Base-by-base conservation (phyloP, 108 stramenopile genomes). In the Pseudonitzschia pungens region DNA sequence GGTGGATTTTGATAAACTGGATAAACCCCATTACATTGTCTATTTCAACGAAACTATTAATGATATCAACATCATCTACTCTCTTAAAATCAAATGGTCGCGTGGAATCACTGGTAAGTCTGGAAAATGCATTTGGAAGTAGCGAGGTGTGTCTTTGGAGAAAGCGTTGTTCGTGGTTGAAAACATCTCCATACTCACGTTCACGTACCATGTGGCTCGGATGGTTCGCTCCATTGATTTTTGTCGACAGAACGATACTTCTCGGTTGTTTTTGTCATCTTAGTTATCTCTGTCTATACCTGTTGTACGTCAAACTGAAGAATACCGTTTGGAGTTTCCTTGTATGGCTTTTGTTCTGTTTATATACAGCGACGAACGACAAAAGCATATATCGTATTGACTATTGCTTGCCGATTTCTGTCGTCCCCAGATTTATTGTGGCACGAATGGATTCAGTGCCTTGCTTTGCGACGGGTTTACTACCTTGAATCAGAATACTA, bases 401-500 rank as follows among this genome's bases (percentile, higher is more conserved):
- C 36, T 36, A 36, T 6, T n/a, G 6, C 6, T 59, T 59, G 20
- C 58, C 14, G 2, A 28, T 32, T 10, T 59, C 24, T 16, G 58
- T 16, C 26, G 31, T 7, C 45, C 2, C 63, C 76, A 36, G 68
- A 81, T 65, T 71, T 82, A 62, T 48, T 92, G 48, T 67, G 79
- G 70, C 41, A 80, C 32, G 94, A 95, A 70, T 95, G 91, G 90
- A 75, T 75, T 33, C 78, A 88, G 65, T 80, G 83, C 27, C 76
- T 92, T 53, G 89, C 84, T 16, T 50, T 95, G 60, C 70, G 94
- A 26, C 78, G 92, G 55, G 85, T 91, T 18, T 95, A 87, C 63
- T 93, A 92, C 68, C 71, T 95, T 20, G 94, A 95, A 80, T 74
- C 75, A 2, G 82, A 89, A 77, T 79, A 87, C 33, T 88, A 82